Conservation (phyloP, 2,329 filamentous ascomycete genomes). For the Parascedosporium putredinis region DNA sequence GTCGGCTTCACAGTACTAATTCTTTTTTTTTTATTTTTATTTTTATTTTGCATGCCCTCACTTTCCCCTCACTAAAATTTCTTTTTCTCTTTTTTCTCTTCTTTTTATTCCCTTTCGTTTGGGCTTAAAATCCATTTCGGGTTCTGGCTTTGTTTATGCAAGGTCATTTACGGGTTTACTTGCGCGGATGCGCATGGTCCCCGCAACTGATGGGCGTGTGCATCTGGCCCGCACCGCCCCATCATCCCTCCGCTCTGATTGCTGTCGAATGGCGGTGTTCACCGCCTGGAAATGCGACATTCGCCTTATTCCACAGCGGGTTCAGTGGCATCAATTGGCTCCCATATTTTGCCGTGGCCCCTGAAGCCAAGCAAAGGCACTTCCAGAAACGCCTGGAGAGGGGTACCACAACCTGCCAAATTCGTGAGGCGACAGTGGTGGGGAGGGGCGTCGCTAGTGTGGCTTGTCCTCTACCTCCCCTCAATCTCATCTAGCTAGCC, state of each 20-base stretch:
- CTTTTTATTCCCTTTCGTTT: constrained; percentile 3
- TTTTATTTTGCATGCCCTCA: no score
- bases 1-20: no score
- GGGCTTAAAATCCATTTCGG: neutral
- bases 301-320: neutral
- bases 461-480: no score
- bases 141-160: neutral
- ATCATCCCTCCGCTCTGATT: no score
- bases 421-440: no score
- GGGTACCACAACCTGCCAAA: neutral
- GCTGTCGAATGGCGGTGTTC: neutral
- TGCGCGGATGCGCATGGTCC: neutral
- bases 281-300: neutral
- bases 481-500: no score
- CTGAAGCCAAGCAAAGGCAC: neutral
- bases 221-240: neutral
- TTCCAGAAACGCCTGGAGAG: neutral
- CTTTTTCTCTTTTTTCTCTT: neutral
- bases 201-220: neutral
- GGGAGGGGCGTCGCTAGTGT: no score
- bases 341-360: neutral
- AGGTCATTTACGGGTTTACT: neutral
- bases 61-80: neutral
- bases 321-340: no score
- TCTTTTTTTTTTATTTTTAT: no score